phyloP scores from a whole-genome alignment of 371 early-diverging fungal species.

The Entomophthora muscae region DNA sequence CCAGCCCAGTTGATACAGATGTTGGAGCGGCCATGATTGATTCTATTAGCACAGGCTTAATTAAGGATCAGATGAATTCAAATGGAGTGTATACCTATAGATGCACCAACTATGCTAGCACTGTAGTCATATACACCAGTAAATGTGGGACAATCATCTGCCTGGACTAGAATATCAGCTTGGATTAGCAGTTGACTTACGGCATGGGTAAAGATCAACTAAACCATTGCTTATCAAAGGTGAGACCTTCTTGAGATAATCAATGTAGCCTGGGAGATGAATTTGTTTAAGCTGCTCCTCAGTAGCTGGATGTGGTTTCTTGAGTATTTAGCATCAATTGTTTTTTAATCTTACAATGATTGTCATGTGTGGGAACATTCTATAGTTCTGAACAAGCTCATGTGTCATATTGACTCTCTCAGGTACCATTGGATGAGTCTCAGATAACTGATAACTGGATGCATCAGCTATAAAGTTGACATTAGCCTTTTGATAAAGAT shows the following conservation, averaged over 20 bases:
- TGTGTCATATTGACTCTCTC: conserved; percentile 96
- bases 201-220: not conserved
- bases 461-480: not conserved
- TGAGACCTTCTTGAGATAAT: not conserved
- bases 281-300: not conserved
- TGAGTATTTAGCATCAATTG: not conserved
- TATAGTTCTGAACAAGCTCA: conserved; percentile 88
- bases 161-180: not conserved
- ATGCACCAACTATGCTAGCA: not conserved
- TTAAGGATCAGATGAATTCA: not conserved
- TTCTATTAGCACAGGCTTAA: conserved; percentile 74
- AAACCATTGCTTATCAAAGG: not conserved
- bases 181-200: not conserved
- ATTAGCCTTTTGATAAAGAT: not conserved
- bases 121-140: not conserved
- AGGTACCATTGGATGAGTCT: conserved; percentile 95
- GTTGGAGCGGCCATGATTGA: conserved; percentile 80
- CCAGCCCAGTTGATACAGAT: conserved; percentile 92
- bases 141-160: not conserved
- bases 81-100: not conserved
- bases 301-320: not conserved
- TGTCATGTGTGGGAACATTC: conserved; percentile 84
- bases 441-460: conserved; percentile 20
- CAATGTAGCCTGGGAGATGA: not conserved
- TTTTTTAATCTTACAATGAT: conserved; percentile 41